These are phyloP conservation scores for Pleurotus salmoneostramineus DNA, from an alignment of 768 basidiomycete genomes.

Conservation along the genomic window DNA sequence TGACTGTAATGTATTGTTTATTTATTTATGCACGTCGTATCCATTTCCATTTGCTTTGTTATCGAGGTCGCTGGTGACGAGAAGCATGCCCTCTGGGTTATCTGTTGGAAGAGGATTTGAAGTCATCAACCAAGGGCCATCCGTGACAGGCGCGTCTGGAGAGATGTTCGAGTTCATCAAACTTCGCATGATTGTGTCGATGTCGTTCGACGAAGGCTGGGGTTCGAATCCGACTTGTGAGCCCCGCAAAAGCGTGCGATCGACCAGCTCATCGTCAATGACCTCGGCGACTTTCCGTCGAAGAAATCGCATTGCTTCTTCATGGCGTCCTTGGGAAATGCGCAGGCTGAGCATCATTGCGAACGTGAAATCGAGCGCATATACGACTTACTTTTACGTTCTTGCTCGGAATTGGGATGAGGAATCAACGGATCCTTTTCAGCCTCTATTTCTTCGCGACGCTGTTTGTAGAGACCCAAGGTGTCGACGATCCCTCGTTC, in stretches of 20 bases:
- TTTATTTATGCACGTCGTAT: no score
- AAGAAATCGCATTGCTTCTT: conserved; percentile 32
- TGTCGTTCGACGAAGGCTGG: conserved; percentile 39
- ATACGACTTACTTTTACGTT: conserved; percentile 26
- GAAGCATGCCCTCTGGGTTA: conserved; percentile 10
- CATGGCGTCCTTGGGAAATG: conserved; percentile 21
- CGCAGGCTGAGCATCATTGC: neutral
- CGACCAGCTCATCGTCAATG: conserved; percentile 46
- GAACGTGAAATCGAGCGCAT: neutral
- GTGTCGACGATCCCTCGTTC: conserved; percentile 38
- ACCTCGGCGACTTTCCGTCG: conserved; percentile 33
- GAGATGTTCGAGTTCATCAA: conserved; percentile 40
- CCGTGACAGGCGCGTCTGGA: conserved; percentile 16
- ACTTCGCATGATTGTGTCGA: conserved; percentile 46
- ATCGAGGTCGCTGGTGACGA: conserved; percentile 12
- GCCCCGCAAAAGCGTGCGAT: conserved; percentile 41
- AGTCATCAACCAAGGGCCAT: conserved; percentile 27
- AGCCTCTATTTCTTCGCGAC: conserved; percentile 36
- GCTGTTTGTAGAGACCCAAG: conserved; percentile 30
- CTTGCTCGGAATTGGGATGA: conserved; percentile 24
- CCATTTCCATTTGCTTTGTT: neutral
- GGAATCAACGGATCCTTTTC: conserved; percentile 33
- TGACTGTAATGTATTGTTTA: neutral
- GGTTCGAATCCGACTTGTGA: conserved; percentile 40
- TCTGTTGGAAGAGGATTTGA: conserved; percentile 21